Evolutionary conservation across 345 rosid species (phyloP).

Genomic region (Cardamine resedifolia): DNA sequence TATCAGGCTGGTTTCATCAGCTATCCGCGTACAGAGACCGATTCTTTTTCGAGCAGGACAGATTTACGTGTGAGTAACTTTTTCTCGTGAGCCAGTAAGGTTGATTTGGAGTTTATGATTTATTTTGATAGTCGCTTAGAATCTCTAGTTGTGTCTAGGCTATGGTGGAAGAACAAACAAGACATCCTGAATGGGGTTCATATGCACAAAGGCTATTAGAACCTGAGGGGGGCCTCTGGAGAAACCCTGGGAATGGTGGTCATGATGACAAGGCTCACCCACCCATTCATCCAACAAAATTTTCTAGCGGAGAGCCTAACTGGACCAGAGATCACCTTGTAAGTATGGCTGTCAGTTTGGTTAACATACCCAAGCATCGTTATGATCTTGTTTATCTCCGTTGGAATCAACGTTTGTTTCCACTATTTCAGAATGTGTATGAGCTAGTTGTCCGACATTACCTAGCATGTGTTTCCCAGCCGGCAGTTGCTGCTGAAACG

Average conservation of each 20-base stretch:
- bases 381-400: not conserved
- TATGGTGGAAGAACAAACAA: constrained; percentile 81
- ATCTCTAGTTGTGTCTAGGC: constrained; percentile 48
- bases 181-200: constrained; percentile 88
- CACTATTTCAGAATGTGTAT: constrained; percentile 67
- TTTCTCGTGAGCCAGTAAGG: constrained; percentile 19
- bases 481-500: constrained; percentile 97
- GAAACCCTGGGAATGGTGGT: constrained; percentile 93
- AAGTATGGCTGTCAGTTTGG: constrained; percentile 34
- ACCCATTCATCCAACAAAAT: constrained; percentile 97
- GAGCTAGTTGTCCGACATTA: constrained; percentile 97
- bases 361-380: constrained; percentile 14
- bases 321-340: constrained; percentile 95
- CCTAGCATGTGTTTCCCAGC: constrained; percentile 95
- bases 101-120: constrained; percentile 16
- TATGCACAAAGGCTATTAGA: constrained; percentile 82
- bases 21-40: constrained; percentile 99
- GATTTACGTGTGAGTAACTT: constrained; percentile 82
- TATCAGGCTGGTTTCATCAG: constrained; percentile 97
- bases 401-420: not conserved
- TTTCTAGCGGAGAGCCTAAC: constrained; percentile 73
- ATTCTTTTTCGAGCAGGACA: constrained; percentile 79
- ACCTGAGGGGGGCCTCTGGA: constrained; percentile 80
- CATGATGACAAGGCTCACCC: constrained; percentile 99
- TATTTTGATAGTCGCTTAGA: constrained; percentile 24